These are phyloP conservation scores for Hygrocybe punicea DNA, from an alignment of 768 basidiomycete species.

Conservation along the genomic window DNA sequence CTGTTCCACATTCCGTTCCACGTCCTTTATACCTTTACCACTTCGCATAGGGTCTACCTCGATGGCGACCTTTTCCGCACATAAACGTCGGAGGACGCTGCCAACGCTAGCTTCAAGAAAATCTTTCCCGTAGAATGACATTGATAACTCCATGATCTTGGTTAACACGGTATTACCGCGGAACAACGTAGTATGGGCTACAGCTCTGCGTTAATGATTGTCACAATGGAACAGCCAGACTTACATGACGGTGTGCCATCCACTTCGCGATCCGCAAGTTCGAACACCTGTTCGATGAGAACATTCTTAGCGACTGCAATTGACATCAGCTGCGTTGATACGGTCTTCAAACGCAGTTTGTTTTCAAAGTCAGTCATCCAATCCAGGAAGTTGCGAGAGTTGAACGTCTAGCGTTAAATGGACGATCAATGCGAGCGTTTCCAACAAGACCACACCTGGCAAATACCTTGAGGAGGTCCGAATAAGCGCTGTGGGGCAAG, in stretches of 20 bases:
- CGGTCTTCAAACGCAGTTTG: constrained; percentile 61
- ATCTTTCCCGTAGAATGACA: constrained; percentile 75
- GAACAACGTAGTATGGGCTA: constrained; percentile 76
- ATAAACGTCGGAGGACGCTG: constrained; percentile 61
- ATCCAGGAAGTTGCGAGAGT: constrained; percentile 62
- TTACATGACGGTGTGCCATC: constrained; percentile 64
- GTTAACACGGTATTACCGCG: constrained; percentile 65
- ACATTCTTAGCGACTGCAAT: constrained; percentile 66
- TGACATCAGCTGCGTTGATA: constrained; percentile 59
- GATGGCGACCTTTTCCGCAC: constrained; percentile 68
- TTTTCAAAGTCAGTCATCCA: constrained; percentile 72
- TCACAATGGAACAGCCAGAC: constrained; percentile 18
- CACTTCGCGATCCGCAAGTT: constrained; percentile 67
- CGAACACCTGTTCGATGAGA: constrained; percentile 65
- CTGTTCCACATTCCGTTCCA: constrained; percentile 63
- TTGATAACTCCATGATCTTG: constrained; percentile 74
- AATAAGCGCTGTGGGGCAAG: constrained; percentile 64
- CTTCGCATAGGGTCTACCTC: constrained; percentile 78
- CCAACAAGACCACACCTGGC: not conserved
- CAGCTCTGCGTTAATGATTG: not conserved
- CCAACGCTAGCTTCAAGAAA: constrained; percentile 84
- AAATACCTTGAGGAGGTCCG: constrained; percentile 54
- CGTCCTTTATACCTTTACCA: constrained; percentile 56
- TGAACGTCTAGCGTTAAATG: constrained; percentile 43
- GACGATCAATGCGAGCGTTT: not conserved